These are phyloP conservation scores for Amylostereum areolatum DNA, from an alignment of 1,284 basidiomycete genomes.

Conservation along the genomic window DNA sequence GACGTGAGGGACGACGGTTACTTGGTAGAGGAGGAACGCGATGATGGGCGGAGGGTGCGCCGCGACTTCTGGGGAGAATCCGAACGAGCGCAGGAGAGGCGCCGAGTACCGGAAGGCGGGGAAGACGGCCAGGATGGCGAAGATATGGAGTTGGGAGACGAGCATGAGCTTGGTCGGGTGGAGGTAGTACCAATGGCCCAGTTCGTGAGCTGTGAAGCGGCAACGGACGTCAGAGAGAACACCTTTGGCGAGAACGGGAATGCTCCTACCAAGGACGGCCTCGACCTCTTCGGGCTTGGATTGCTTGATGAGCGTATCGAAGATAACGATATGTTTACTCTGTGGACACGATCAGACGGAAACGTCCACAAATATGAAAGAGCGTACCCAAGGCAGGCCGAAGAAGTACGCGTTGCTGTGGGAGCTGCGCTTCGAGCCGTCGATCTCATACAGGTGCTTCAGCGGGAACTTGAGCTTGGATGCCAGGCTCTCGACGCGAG, in stretches of 20 bases:
- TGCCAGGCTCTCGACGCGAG: constrained; percentile 72
- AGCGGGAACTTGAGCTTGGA: constrained; percentile 86
- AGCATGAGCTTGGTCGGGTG: constrained; percentile 88
- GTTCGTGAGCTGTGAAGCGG: constrained; percentile 72
- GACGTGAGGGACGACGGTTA: constrained; percentile 15
- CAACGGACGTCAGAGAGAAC: constrained; percentile 14
- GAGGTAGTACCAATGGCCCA: constrained; percentile 91
- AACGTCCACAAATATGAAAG: neutral
- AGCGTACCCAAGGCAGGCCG: constrained; percentile 80
- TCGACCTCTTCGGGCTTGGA: constrained; percentile 86
- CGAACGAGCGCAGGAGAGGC: constrained; percentile 81
- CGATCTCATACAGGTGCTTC: constrained; percentile 94
- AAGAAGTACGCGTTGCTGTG: constrained; percentile 97
- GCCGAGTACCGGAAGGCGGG: constrained; percentile 88
- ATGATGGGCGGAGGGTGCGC: constrained; percentile 78
- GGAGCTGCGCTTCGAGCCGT: constrained; percentile 91
- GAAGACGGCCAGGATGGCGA: constrained; percentile 84
- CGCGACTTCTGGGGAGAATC: constrained; percentile 68
- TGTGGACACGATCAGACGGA: constrained; percentile 13
- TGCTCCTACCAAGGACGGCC: constrained; percentile 58
- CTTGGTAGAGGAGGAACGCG: constrained; percentile 85
- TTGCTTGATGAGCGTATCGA: constrained; percentile 93
- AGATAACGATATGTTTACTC: constrained; percentile 95
- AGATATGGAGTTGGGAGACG: constrained; percentile 83
- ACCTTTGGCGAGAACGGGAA: neutral